These are phyloP conservation scores for Fusarium sp. DNA, from an alignment of 2,329 filamentous ascomycete genomes.

Conservation along the genomic window DNA sequence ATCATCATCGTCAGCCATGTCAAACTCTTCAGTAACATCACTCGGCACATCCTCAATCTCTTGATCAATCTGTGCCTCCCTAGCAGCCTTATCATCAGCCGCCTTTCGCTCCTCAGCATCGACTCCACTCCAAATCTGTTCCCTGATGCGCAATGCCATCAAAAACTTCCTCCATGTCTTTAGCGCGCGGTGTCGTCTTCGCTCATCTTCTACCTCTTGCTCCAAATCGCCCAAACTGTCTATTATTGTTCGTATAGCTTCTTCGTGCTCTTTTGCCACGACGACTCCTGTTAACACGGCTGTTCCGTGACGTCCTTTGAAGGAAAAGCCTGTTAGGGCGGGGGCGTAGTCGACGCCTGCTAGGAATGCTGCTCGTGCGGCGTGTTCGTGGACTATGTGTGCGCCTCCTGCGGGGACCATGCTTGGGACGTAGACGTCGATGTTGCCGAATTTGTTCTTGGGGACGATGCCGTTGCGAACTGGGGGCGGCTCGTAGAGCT, in stretches of 20 bases:
- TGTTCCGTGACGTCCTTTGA: conserved; percentile 86
- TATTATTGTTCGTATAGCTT: conserved; percentile 78
- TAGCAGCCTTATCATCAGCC: conserved; percentile 53
- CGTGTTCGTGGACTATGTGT: conserved; percentile 73
- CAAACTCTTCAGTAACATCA: conserved; percentile 59
- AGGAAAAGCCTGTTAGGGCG: conserved; percentile 90
- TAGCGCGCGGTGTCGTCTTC: conserved; percentile 78
- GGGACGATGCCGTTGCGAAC: conserved; percentile 82
- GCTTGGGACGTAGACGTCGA: conserved; percentile 90
- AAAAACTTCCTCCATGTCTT: conserved; percentile 77
- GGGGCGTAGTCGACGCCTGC: conserved; percentile 88
- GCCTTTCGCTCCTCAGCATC: conserved; percentile 60
- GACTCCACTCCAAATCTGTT: conserved; percentile 75
- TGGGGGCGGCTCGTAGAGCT: conserved; percentile 79
- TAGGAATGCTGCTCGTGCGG: conserved; percentile 77
- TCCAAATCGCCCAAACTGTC: conserved; percentile 74
- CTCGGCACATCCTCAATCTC: conserved; percentile 53
- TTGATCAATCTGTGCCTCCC: conserved; percentile 53
- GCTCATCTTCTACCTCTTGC: conserved; percentile 73
- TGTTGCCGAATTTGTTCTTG: conserved; percentile 93
- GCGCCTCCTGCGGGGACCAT: conserved; percentile 89
- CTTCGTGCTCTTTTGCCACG: conserved; percentile 76
- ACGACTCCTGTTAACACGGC: conserved; percentile 84
- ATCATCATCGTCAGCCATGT: conserved; percentile 57
- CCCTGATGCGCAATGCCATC: conserved; percentile 79